phyloP scores from a whole-genome alignment of 371 early-diverging fungal species.

The Mortierella sp. region DNA sequence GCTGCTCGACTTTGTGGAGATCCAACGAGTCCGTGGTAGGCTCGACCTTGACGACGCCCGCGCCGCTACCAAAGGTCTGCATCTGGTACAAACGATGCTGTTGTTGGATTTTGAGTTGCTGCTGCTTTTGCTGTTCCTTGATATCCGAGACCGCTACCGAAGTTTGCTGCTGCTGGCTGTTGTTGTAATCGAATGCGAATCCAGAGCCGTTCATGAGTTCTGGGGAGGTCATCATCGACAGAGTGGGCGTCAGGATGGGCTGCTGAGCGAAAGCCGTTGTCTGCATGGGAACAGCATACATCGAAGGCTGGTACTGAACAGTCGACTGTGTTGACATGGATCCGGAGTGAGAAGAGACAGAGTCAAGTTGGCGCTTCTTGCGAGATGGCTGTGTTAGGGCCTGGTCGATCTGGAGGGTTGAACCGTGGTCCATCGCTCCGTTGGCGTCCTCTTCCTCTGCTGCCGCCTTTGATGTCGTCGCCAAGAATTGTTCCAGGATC shows the following conservation, averaged over 20 bases:
- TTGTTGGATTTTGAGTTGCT: constrained; percentile 57
- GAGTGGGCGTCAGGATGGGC: constrained; percentile 28
- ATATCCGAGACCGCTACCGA: constrained; percentile 30
- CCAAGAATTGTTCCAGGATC: constrained; percentile 54
- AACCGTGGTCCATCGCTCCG: neutral
- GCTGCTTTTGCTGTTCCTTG: constrained; percentile 56
- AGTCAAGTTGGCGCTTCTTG: constrained; percentile 47
- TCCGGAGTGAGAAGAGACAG: neutral
- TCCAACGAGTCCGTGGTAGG: constrained; percentile 13
- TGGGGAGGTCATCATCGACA: constrained; percentile 35
- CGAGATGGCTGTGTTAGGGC: constrained; percentile 16
- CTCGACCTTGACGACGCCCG: constrained; percentile 30
- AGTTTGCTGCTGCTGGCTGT: constrained; percentile 2
- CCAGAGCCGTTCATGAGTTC: neutral
- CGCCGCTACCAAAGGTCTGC: constrained; percentile 37
- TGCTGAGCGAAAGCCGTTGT: constrained; percentile 4
- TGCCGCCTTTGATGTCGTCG: constrained; percentile 42
- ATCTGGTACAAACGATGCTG: constrained; percentile 55
- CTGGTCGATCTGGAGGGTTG: constrained; percentile 8
- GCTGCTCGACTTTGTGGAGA: constrained; percentile 33
- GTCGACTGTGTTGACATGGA: constrained; percentile 12
- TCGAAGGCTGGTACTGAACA: constrained; percentile 6
- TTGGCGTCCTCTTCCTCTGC: constrained; percentile 27
- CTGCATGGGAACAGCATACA: neutral
- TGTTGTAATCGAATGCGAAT: constrained; percentile 11